Evolutionary conservation across 2,329 filamentous ascomycete genomes (phyloP), one percentile per base, ranked within the genome.

Genomic region (Ascochyta pisi): DNA sequence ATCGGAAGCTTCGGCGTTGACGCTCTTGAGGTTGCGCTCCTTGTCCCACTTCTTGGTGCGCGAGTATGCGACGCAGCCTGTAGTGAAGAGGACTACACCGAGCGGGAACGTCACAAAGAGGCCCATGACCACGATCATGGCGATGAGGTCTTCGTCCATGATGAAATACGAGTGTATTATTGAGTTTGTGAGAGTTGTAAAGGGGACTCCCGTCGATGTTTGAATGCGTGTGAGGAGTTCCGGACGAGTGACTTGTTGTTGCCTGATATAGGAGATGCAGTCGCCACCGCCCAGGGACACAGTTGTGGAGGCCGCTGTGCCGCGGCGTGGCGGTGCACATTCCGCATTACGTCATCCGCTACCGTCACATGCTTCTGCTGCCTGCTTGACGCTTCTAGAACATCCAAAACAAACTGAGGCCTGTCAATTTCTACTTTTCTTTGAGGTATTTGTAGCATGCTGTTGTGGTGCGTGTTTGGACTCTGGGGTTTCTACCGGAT

Each of bases 21-120:
- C 57, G 47, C 57, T 43, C 26, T 59, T 58, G 55, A 66, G 64
- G 44, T 63, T 70, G 55, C 68, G 67, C 29, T 58, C 54, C 35
- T 66, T 67, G 57, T 73, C 68, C 69, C 69, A 73, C 23, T 62
- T 62, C 54, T 70, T 70, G 54, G 69, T 71, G 62, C 69, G 69
- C 29, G 59, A 58, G 55, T 71, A 70, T 37, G 69, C 66, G 37
- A 69, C 54, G 56, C 63, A 64, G 46, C 58, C 54, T 4, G 65
- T 69, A 24, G 64, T 63, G 58, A 63, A 45, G 43, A 67, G 47
- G 47, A 69, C 62, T 19, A 64, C 54, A 39, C 65, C 42, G 42
- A 69, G 50, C 22, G 68, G 68, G 24, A 70, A 65, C 10, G 62
- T 54, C 34, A 71, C 60, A 41, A 70, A 65, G 37, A 68, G 53